Evolutionary conservation across 1,139 yeast genomes (phyloP), one percentile per base, ranked within the genome.

Genomic region (Magnusiomyces ingens): DNA sequence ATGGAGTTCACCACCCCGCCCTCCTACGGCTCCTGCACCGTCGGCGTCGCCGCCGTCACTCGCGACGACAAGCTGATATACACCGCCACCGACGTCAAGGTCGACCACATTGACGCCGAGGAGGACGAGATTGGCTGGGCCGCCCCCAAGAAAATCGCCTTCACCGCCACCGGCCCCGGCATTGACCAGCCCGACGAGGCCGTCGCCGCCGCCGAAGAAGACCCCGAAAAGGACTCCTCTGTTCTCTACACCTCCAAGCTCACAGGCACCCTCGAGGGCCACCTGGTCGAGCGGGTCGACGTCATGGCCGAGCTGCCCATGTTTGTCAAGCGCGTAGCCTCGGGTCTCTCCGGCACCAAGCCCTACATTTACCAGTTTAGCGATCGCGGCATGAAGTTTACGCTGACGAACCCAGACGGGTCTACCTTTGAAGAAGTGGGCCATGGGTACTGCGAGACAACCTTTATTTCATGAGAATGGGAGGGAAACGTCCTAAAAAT

Each of bases 231-330:
- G 15, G 45, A 48, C 17, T 4, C 38, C 5, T n/a, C n/a, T 44
- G 66, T 66, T 15, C 78, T 84, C 38, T 67, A 65, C 44, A 91
- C 90, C 55, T 15, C 41, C 32, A 19, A n/a, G 18, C 19, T 45
- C 11, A 72, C 75, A 15, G 50, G 50, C 11, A 22, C 19, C 19
- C 76, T 91, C 61, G 36, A 45, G 15, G 69, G 68, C 21, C 71
- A 76, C 51, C 72, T 87, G 62, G 82, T 88, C 52, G 97, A 89
- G 73, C 82, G 98, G 66, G 91, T 93, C 55, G 99, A 93, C 71
- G 98, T 93, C 58, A 90, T 93, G 97, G 90, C 93, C 45, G 99
- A 93, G 73, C 85, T 93, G 58, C 99, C 99, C 46, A 84, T 81
- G 61, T 90, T 93, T 71, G 95, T 93, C 60, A 93, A 93, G 72